These are phyloP conservation scores for Thymus quinquecostatus DNA, from an alignment of 257 asterid species.

Conservation along the genomic window DNA sequence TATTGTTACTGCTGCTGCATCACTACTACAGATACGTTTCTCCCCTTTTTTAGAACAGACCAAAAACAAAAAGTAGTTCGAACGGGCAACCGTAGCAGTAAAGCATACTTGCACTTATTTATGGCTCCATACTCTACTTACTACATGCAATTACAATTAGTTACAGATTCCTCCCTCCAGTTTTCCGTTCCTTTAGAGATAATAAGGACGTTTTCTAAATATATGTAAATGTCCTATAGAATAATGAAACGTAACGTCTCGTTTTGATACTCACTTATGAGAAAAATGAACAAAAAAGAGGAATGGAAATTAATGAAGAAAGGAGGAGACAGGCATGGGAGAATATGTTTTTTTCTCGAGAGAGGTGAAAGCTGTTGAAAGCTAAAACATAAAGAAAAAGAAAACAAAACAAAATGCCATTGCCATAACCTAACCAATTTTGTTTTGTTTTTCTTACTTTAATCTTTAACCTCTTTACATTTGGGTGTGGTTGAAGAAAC, in stretches of 20 bases:
- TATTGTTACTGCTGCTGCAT: not conserved
- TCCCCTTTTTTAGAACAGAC: slow-evolving; percentile 23
- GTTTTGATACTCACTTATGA: not conserved
- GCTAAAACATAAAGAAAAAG: slow-evolving; percentile 5
- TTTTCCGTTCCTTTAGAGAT: too few relatives aligned
- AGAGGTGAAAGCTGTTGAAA: slow-evolving; percentile 56
- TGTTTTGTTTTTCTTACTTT: not conserved
- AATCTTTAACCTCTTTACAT: not conserved
- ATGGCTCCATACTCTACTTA: not conserved
- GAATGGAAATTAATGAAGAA: not conserved
- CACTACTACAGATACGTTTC: slow-evolving; percentile 8
- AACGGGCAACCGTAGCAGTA: not conserved
- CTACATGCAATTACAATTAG: not conserved
- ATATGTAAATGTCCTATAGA: too few relatives aligned
- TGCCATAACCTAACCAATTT: not conserved
- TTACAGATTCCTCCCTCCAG: not conserved
- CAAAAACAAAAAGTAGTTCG: not conserved
- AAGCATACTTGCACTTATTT: not conserved
- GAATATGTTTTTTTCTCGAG: slow-evolving; percentile 52
- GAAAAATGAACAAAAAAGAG: not conserved
- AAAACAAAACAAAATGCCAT: not conserved
- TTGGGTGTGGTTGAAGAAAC: slow-evolving; percentile 33
- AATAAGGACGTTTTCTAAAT: too few relatives aligned
- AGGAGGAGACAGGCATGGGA: slow-evolving; percentile 40
- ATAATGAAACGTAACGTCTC: too few relatives aligned